phyloP scores from a whole-genome alignment of 208 protist species.

The Wallacemonas sp. region DNA sequence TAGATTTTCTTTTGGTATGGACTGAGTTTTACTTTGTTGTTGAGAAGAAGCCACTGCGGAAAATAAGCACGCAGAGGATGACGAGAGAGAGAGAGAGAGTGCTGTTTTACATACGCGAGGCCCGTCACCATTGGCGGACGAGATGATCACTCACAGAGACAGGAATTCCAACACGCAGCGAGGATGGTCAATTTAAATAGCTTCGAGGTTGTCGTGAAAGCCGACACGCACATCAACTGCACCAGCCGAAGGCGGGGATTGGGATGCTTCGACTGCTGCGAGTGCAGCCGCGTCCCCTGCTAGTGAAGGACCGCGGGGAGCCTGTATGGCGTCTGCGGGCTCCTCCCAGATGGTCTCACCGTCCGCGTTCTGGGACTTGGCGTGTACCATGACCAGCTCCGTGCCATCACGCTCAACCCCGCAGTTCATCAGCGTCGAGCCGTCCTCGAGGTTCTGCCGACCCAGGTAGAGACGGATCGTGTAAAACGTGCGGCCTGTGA shows the following conservation, averaged over 20 bases:
- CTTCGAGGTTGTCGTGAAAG: constrained; percentile 14
- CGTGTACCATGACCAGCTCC: constrained; percentile 80
- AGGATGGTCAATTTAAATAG: too few species aligned
- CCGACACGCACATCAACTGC: constrained; percentile 16
- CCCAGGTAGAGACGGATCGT: constrained; percentile 74
- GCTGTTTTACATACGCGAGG: too few species aligned
- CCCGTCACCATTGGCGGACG: too few species aligned
- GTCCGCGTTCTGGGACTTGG: constrained; percentile 59
- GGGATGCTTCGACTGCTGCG: constrained; percentile 10
- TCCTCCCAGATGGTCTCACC: constrained; percentile 78
- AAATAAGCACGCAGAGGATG: too few species aligned
- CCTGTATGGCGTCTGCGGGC: constrained; percentile 62
- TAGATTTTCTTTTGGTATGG: too few species aligned
- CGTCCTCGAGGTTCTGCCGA: constrained; percentile 77
- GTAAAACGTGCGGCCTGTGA: constrained; percentile 81
- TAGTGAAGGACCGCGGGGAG: constrained; percentile 8
- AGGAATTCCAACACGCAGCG: too few species aligned
- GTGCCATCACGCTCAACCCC: constrained; percentile 78
- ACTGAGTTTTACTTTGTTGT: too few species aligned
- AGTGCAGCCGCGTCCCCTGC: constrained; percentile 4
- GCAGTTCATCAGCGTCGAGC: constrained; percentile 75
- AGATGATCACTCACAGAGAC: too few species aligned
- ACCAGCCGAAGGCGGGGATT: background rate
- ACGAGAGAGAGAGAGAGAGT: too few species aligned
- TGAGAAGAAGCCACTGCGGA: too few species aligned